Conservation (phyloP, 192 early-diverging fungal genomes). For the Thamnidium elegans region DNA sequence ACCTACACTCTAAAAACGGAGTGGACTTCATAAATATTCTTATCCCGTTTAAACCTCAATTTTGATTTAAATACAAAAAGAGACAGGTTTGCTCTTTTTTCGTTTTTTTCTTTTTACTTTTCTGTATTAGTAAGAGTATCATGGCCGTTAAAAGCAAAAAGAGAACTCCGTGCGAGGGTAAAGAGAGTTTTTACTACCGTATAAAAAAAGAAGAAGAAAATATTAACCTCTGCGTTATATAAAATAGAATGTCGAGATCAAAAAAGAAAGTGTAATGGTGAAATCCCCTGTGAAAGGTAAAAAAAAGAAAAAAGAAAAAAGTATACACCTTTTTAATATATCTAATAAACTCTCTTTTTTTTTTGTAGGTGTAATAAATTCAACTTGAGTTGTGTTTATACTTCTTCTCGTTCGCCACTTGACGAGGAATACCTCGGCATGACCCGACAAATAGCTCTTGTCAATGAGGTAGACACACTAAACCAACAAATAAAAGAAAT, state of each 20-base stretch:
- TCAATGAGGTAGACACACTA: not conserved
- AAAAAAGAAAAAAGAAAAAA: not conserved
- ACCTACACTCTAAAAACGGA: too few species aligned
- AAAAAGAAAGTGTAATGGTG: constrained; percentile 8
- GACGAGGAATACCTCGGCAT: constrained; percentile 8
- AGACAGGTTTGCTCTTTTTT: too few species aligned
- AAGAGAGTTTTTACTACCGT: too few species aligned
- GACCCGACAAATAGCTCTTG: not conserved
- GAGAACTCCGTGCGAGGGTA: too few species aligned
- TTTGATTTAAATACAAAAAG: too few species aligned
- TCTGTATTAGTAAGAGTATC: too few species aligned
- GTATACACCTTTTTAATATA: not conserved
- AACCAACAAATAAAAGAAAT: constrained; percentile 7
- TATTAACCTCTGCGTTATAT: too few species aligned
- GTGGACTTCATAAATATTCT: too few species aligned
- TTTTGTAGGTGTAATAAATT: constrained; percentile 2
- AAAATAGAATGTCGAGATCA: constrained; percentile 19
- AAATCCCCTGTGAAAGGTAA: constrained; percentile 16
- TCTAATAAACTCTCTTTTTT: not conserved
- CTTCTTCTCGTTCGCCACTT: constrained; percentile 7
- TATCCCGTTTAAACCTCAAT: too few species aligned
- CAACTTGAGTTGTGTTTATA: constrained; percentile 8
- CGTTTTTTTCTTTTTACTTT: too few species aligned
- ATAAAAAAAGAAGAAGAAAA: too few species aligned
- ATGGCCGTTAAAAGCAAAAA: too few species aligned